Percentiles rank a stretch among this genome's conserved stretches.
These are phyloP conservation scores for Hanseniaspora occidentalis DNA, from an alignment of 805 yeast species.

Conservation along the genomic window DNA sequence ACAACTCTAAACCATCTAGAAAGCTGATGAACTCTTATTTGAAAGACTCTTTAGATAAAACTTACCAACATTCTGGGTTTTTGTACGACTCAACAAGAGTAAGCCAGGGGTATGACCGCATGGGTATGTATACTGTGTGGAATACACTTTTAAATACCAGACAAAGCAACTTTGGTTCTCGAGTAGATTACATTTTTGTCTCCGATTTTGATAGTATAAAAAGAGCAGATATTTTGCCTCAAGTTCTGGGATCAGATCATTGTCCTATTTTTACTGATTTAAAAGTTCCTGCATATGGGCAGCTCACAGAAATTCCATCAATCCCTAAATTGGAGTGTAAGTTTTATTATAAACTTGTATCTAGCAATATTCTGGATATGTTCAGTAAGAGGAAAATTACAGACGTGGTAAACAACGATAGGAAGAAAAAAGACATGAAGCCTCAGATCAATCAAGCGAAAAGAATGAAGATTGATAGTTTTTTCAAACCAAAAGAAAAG, in stretches of 20 bases:
- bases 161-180: slow-evolving; percentile 74
- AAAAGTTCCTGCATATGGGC: slow-evolving; percentile 12
- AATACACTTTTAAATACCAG: slow-evolving; percentile 65
- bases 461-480: slow-evolving; percentile 2
- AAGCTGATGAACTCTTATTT: slow-evolving; percentile 35
- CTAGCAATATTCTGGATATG: slow-evolving; percentile 26
- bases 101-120: slow-evolving; percentile 37
- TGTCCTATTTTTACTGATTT: slow-evolving; percentile 81
- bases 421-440: neutral
- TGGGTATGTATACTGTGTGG: slow-evolving; percentile 84
- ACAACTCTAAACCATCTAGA: slow-evolving; percentile 30
- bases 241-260: slow-evolving; percentile 80
- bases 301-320: neutral
- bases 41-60: slow-evolving; percentile 17
- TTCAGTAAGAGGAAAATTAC: slow-evolving; percentile 16
- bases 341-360: slow-evolving; percentile 30
- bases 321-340: slow-evolving; percentile 42
- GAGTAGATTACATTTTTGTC: slow-evolving; percentile 67
- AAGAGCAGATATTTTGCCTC: slow-evolving; percentile 48
- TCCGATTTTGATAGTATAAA: slow-evolving; percentile 25
- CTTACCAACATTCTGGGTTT: slow-evolving; percentile 27
- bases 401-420: neutral
- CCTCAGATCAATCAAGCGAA: neutral
- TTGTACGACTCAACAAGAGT: slow-evolving; percentile 49
- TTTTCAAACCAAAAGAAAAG: slow-evolving; percentile 2